These are phyloP conservation scores for Magnusiomyces ingens DNA, from an alignment of 1,139 yeast genomes.

Conservation along the genomic window DNA sequence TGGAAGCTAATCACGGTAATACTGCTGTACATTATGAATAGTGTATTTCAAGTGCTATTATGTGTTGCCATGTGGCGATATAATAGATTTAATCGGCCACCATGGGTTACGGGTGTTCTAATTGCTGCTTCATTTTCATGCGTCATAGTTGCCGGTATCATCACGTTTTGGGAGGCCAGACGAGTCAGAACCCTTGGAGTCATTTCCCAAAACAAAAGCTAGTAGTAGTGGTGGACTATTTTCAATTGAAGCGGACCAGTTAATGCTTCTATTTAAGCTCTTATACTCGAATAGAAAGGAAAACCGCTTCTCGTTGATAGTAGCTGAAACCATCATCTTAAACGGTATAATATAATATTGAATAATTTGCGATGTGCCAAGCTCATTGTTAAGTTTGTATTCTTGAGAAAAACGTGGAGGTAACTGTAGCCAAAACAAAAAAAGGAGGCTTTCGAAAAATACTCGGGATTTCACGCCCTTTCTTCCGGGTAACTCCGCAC, in stretches of 20 bases:
- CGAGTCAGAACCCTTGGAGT: conserved; percentile 8
- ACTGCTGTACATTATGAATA: conserved; percentile 19
- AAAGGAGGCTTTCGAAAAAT: no score
- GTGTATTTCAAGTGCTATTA: conserved; percentile 19
- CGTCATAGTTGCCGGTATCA: conserved; percentile 14
- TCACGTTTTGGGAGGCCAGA: conserved; percentile 15
- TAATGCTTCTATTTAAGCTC: no score
- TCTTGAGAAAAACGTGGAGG: no score
- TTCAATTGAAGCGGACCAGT: no score
- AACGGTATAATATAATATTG: no score
- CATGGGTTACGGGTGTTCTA: conserved; percentile 21
- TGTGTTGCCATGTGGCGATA: conserved; percentile 22
- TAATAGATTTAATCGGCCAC: conserved; percentile 21
- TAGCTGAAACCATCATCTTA: no score
- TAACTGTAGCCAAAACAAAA: no score
- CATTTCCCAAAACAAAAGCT: background rate
- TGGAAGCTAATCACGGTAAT: conserved; percentile 18
- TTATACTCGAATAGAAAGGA: no score
- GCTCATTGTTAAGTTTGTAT: background rate
- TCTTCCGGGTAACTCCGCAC: background rate
- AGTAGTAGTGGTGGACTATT: no score
- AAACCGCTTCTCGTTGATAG: no score
- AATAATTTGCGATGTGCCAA: background rate
- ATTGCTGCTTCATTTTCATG: conserved; percentile 20
- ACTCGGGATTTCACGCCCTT: background rate